phyloP scores from a whole-genome alignment of 805 yeast species.

The Yarrowia sp. region DNA sequence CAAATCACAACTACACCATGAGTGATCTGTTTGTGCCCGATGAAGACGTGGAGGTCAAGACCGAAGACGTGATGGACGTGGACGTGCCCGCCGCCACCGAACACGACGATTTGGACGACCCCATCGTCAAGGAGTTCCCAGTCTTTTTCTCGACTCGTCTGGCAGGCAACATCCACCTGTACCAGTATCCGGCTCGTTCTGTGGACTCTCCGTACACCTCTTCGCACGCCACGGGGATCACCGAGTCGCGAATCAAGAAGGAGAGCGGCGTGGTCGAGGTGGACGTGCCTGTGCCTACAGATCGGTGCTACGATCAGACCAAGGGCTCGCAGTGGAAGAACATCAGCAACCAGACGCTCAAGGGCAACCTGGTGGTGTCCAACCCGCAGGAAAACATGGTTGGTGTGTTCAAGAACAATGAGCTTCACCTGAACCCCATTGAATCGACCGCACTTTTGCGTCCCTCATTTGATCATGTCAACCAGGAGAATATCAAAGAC shows the following conservation, averaged over 20 bases:
- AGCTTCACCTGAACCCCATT: slow-evolving; percentile 67
- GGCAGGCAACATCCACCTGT: slow-evolving; percentile 51
- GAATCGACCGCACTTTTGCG: slow-evolving; percentile 76
- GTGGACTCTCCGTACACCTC: slow-evolving; percentile 53
- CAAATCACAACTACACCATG: slow-evolving; percentile 6
- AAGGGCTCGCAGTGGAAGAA: slow-evolving; percentile 71
- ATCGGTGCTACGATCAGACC: slow-evolving; percentile 67
- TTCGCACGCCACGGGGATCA: slow-evolving; percentile 51
- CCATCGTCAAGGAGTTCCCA: slow-evolving; percentile 67
- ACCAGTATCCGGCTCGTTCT: slow-evolving; percentile 71
- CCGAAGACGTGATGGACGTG: slow-evolving; percentile 28
- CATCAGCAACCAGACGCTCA: slow-evolving; percentile 65
- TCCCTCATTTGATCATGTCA: slow-evolving; percentile 82
- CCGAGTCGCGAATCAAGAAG: slow-evolving; percentile 64
- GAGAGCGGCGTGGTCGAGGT: slow-evolving; percentile 71
- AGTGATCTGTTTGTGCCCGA: slow-evolving; percentile 35
- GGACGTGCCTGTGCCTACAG: slow-evolving; percentile 75
- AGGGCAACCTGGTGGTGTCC: slow-evolving; percentile 65
- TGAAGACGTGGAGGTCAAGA: slow-evolving; percentile 26
- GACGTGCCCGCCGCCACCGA: background rate
- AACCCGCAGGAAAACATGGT: slow-evolving; percentile 49
- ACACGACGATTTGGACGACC: slow-evolving; percentile 52
- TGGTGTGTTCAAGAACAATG: slow-evolving; percentile 56
- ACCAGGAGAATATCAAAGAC: slow-evolving; percentile 57
- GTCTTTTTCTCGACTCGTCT: slow-evolving; percentile 54